Base-by-base conservation (phyloP, 768 basidiomycete genomes). In the Lanmaoa rubissima region DNA sequence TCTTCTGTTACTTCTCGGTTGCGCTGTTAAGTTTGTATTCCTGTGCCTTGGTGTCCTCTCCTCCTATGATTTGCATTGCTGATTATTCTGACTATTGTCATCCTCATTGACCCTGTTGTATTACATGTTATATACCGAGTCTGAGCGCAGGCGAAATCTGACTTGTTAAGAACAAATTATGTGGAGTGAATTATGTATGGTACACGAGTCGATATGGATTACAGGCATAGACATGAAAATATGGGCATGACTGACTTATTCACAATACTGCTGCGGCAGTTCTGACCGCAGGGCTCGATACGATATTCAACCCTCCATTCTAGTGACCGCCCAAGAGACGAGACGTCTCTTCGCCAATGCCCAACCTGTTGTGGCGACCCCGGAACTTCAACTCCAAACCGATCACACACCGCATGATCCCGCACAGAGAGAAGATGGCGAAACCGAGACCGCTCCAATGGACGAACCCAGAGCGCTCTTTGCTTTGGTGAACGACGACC, bases 361-460 rank as follows among this genome's bases (percentile, higher is more conserved):
- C 72, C 50, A 72, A 42, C 58, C 70, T 72, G 40, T 69, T 69
- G 61, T 62, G 49, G 16, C 71, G 69, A 42, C 67, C 71, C 51
- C 72, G 63, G 61, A 71, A 74, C 61, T 70, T 72, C 6, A 72
- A 28, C 41, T 72, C 71, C 39, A 74, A 61, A 19, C 77, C 76
- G 40, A 77, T 76, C 32, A 79, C 69, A 43, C 82, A 79, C 68
- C 86, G 84, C 69, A 83, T 69, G 64, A 89, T 79, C 70, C 83
- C 83, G 59, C 87, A 76, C 56, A 84, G 71, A n/a, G 83, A 80
- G 19, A 88, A 67, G 68, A 86, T 76, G 69, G 85, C 80, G 66
- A 82, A 82, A 14, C 75, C 84, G 44, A 88, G 78, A 3, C 84
- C 84, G 19, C 78, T 79, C 84, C 85, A 89, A 69, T 86, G 85